A percentile compares a stretch with the other conserved stretches of the same genome.
These are phyloP conservation scores for Nemania sp. DNA, from an alignment of 2,329 filamentous ascomycete genomes.

Conservation along the genomic window DNA sequence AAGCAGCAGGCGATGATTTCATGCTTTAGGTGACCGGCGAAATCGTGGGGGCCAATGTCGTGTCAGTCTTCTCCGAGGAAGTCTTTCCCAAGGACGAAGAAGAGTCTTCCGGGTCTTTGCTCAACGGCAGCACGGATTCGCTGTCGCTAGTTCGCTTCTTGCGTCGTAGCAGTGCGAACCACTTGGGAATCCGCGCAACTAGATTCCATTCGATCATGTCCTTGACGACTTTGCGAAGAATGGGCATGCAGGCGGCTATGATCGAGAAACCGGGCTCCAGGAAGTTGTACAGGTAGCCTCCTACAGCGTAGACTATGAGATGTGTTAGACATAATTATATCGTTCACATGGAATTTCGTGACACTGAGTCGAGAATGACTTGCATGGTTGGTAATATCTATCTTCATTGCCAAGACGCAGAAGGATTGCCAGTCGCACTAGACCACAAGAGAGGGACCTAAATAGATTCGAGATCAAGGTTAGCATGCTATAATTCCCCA, in stretches of 20 bases:
- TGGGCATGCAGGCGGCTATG: conserved; percentile 27
- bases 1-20: background rate
- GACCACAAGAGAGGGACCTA: conserved; percentile 22
- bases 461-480: background rate
- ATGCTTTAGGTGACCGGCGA: background rate
- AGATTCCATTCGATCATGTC: conserved; percentile 24
- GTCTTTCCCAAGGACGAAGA: background rate
- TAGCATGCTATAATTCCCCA: background rate
- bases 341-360: background rate
- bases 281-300: conserved; percentile 29
- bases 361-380: background rate
- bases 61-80: conserved; percentile 9
- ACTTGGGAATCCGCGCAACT: background rate
- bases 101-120: background rate
- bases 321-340: conserved; percentile 14
- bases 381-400: conserved; percentile 17
- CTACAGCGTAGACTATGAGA: conserved; percentile 21
- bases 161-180: background rate
- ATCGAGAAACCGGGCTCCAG: conserved; percentile 26
- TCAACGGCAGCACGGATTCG: conserved; percentile 18
- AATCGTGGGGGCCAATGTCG: background rate
- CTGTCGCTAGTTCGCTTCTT: background rate
- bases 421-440: conserved; percentile 19
- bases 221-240: conserved; percentile 26
- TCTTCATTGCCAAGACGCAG: conserved; percentile 1